These are phyloP conservation scores for Backusella westeae DNA, from an alignment of 192 early-diverging fungal genomes.

Conservation along the genomic window DNA sequence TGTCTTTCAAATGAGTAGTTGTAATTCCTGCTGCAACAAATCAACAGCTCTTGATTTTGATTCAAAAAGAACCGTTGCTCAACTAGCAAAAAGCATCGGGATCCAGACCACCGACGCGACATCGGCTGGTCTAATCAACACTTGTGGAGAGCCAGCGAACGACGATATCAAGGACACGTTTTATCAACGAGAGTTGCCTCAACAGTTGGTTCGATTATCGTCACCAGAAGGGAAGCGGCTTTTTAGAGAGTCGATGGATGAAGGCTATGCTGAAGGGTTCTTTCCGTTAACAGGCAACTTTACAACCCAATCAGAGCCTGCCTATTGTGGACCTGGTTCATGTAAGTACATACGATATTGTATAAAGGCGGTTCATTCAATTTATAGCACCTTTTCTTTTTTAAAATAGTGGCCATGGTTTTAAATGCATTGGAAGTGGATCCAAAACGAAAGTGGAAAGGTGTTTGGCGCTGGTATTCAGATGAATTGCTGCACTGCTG, in stretches of 20 bases:
- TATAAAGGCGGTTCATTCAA: too few species aligned
- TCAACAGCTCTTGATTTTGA: not conserved
- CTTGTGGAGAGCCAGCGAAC: not conserved
- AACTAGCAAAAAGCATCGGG: not conserved
- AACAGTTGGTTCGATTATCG: constrained; percentile 70
- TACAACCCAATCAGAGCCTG: constrained; percentile 90
- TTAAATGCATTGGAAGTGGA: constrained; percentile 92
- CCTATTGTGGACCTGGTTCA: constrained; percentile 85
- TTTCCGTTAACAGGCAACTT: constrained; percentile 90
- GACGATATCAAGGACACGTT: constrained; percentile 28
- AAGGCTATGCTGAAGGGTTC: constrained; percentile 81
- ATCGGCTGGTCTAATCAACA: not conserved
- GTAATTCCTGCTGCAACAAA: not conserved
- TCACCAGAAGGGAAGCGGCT: constrained; percentile 72
- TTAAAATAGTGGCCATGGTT: constrained; percentile 73
- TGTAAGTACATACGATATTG: constrained; percentile 15
- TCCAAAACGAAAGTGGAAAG: constrained; percentile 87
- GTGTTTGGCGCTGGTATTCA: constrained; percentile 87
- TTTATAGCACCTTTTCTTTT: not conserved
- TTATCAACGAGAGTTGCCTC: constrained; percentile 58
- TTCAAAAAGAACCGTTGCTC: not conserved
- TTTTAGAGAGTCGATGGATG: constrained; percentile 75
- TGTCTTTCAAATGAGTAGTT: not conserved
- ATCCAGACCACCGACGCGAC: not conserved
- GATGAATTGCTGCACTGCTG: constrained; percentile 76